Percentiles rank a stretch among this genome's conserved stretches.
phyloP scores from a whole-genome alignment of 805 yeast genomes.

The Schwanniomyces vanrijiae region DNA sequence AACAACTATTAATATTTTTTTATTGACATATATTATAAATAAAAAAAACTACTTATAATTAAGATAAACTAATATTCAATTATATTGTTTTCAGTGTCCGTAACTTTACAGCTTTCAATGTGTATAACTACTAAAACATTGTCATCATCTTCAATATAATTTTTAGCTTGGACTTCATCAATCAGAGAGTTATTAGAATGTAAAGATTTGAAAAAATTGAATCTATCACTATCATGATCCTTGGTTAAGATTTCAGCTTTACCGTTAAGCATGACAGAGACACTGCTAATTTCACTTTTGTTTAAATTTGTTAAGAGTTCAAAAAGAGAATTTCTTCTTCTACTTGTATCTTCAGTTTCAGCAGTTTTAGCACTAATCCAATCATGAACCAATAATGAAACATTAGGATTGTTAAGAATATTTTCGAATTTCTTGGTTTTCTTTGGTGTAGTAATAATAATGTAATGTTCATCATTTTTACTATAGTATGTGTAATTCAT shows the following conservation, averaged over 20 bases:
- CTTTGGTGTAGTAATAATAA: slow-evolving; percentile 71
- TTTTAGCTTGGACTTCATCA: slow-evolving; percentile 63
- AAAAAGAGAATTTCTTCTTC: slow-evolving; percentile 28
- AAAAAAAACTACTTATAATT: background rate
- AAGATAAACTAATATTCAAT: slow-evolving; percentile 26
- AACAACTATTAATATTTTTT: background rate
- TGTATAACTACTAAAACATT: slow-evolving; percentile 66
- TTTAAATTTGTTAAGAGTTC: slow-evolving; percentile 74
- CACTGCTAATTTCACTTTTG: slow-evolving; percentile 73
- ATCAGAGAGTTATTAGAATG: slow-evolving; percentile 65
- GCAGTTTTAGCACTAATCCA: slow-evolving; percentile 68
- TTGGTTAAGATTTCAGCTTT: slow-evolving; percentile 52
- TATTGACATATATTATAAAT: background rate
- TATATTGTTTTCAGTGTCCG: slow-evolving; percentile 71
- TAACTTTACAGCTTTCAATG: slow-evolving; percentile 69
- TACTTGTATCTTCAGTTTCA: slow-evolving; percentile 9
- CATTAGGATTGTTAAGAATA: slow-evolving; percentile 68
- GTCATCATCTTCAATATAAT: slow-evolving; percentile 50
- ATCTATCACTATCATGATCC: slow-evolving; percentile 43
- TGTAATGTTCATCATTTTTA: slow-evolving; percentile 43
- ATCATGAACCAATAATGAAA: slow-evolving; percentile 84
- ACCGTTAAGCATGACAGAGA: slow-evolving; percentile 82
- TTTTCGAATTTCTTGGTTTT: slow-evolving; percentile 75
- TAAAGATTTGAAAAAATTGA: slow-evolving; percentile 58
- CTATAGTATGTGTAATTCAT: slow-evolving; percentile 82